Evolutionary conservation across 306 rosid genomes (phyloP).

Genomic region (Canavalia ensiformis): DNA sequence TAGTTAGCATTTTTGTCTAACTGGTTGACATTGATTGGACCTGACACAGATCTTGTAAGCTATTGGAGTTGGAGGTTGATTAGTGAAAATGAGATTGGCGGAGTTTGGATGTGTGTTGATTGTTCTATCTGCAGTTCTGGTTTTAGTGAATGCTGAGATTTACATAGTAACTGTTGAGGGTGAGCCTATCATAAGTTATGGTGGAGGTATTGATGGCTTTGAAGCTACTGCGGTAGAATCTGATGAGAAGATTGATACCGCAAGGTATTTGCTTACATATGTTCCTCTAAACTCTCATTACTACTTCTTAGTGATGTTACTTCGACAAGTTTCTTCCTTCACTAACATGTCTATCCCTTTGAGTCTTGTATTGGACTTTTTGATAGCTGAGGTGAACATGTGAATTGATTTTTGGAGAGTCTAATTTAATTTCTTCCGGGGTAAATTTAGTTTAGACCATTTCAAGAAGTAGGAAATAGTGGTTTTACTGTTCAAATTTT

Average conservation of each 20-base stretch:
- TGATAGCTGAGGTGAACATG: slow-evolving; percentile 12
- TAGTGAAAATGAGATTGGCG: slow-evolving; percentile 60
- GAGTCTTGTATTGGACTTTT: slow-evolving; percentile 36
- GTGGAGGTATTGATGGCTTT: slow-evolving; percentile 87
- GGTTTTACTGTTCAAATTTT: slow-evolving; percentile 28
- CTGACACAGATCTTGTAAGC: slow-evolving; percentile 66
- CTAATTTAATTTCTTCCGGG: slow-evolving; percentile 6
- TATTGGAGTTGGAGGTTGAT: slow-evolving; percentile 49
- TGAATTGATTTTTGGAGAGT: slow-evolving; percentile 22
- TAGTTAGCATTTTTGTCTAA: slow-evolving; percentile 18
- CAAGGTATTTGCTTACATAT: slow-evolving; percentile 66
- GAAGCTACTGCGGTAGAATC: slow-evolving; percentile 97
- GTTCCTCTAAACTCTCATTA: not conserved
- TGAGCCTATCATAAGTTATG: slow-evolving; percentile 91
- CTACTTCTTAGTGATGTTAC: slow-evolving; percentile 26
- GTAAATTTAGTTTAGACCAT: not conserved
- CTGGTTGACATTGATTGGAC: slow-evolving; percentile 40
- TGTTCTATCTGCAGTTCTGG: slow-evolving; percentile 53
- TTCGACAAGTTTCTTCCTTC: slow-evolving; percentile 26
- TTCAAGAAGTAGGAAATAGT: not conserved
- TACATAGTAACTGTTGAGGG: slow-evolving; percentile 90
- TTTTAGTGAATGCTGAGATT: slow-evolving; percentile 70
- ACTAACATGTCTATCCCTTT: slow-evolving; percentile 16
- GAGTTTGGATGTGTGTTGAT: slow-evolving; percentile 52
- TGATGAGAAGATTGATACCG: slow-evolving; percentile 84